Base-by-base conservation (phyloP, 345 rosid genomes). In the Gossypium turneri region DNA sequence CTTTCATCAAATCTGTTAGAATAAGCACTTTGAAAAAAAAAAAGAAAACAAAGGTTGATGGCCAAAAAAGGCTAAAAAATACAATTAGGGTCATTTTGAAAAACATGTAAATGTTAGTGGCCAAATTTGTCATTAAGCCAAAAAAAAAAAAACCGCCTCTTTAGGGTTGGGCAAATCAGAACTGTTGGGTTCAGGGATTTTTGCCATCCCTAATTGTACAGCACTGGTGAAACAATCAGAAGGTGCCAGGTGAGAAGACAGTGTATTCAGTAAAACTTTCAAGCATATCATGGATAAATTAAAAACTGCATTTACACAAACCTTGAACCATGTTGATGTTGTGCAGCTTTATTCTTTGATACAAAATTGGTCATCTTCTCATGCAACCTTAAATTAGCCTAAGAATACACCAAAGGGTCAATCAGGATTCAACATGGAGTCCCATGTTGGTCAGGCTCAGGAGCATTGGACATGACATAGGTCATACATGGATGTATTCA, bases 261-360 rank as follows among this genome's bases (percentile, higher is more conserved):
- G 22, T 70, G 34, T 9, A 29, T 29, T 29, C 47, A 48, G 15
- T 9, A 29, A 15, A 29, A 70, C 48, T 70, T 70, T 27, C 9
- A 27, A 16, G 47, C 60, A 69, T 69, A 29, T 51, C 15, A 27
- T 69, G 17, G 17, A 51, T 2, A 70, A 69, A 50, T 4, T 25
- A 47, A 53, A 65, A 22, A 29, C 58, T 24, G 41, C 77, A 20
- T 22, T 73, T 56, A 70, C 75, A 87, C 92, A 58, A 74, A 92
- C 98, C 96, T 92, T 78, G 93, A 88, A 85, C 97, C 91, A 75
- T 91, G 94, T 73, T 95, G 98, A 80, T 93, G 89, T 81, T 96
- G 98, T 72, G 99, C 99, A 73, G 98, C 97, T 87, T 93, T 96
- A 80, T 96, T 96, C 78, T 96, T 96, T 13, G 97, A 88, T 78